Evolutionary conservation across 2,329 filamentous ascomycete species (phyloP), one percentile per base, ranked within the genome.

Genomic region (Exserohilum turcica): DNA sequence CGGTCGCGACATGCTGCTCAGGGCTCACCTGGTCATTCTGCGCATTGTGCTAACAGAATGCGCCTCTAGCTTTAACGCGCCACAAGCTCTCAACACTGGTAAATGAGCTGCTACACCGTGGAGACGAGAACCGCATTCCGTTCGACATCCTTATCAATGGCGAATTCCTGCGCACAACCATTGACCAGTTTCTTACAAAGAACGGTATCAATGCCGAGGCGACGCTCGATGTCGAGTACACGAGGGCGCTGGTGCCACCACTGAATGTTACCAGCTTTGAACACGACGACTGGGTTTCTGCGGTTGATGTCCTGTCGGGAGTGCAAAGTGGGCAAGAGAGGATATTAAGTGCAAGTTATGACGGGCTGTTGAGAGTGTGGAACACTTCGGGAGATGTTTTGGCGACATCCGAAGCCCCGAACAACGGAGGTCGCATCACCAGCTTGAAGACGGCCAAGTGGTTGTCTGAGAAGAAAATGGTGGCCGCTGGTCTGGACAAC

Each of bases 71-170:
- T 19, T 51, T 73, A n/a, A 66, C 64, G 18, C 65, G 72, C 46
- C 65, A 68, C 38, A 65, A 67, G 48, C 80, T 88, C 4, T 87
- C 85, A 1, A 84, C 81, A 2, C 77, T 88, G 52, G 83, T 87
- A 48, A 88, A 88, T 69, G 81, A 81, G 57, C 77, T 87, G 9
- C 75, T 87, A 27, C 76, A 80, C 31, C 81, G 78, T 52, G 80
- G 77, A 52, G 80, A 82, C 50, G 79, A 81, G 47, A 82, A 81
- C 64, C 86, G 90, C 10, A 82, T 92, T 40, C 91, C 91, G 15
- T 88, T 99, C 76, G 94, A 99, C 76, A 97, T 99, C 79, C 84
- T 99, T 65, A 88, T 96, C 77, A 94, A 97, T 75, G 94, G 94
- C 74, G 87, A 89, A 68, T 97, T 96, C 76, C 84, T 99, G 45